These are phyloP conservation scores for Parathielavia appendiculata DNA, from an alignment of 495 filamentous ascomycete genomes.

Conservation along the genomic window DNA sequence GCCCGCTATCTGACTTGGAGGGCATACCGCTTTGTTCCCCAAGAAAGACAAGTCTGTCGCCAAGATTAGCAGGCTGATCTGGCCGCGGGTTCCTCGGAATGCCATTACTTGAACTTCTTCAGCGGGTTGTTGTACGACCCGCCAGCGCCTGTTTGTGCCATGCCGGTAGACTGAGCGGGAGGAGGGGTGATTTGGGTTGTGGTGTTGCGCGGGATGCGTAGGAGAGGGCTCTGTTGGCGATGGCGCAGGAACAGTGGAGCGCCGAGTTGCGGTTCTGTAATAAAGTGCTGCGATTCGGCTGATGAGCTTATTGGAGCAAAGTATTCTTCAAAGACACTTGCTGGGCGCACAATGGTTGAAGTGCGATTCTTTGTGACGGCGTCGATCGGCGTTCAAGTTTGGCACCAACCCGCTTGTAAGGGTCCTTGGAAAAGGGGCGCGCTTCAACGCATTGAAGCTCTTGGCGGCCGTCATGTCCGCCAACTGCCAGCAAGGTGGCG, in stretches of 20 bases:
- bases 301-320: slow-evolving; percentile 1
- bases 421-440: slow-evolving; percentile 2
- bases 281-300: background rate
- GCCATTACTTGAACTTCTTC: slow-evolving; percentile 95
- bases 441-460: slow-evolving; percentile 13
- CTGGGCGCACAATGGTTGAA: no score
- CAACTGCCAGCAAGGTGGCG: slow-evolving; percentile 7
- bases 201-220: slow-evolving; percentile 6
- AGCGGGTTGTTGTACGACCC: slow-evolving; percentile 96
- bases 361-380: slow-evolving; percentile 6
- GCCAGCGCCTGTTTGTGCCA: slow-evolving; percentile 53
- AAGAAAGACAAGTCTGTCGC: slow-evolving; percentile 79
- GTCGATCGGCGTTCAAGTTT: background rate
- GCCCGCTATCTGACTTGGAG: background rate
- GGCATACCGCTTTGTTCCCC: slow-evolving; percentile 93
- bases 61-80: slow-evolving; percentile 17
- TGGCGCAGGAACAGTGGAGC: background rate
- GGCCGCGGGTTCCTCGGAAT: background rate
- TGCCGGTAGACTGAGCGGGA: slow-evolving; percentile 19
- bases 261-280: background rate
- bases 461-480: slow-evolving; percentile 30
- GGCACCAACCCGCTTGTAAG: slow-evolving; percentile 5
- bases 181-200: background rate
- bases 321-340: background rate
- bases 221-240: background rate